These are phyloP conservation scores for Panellus pusillus DNA, from an alignment of 768 basidiomycete species.

Conservation along the genomic window DNA sequence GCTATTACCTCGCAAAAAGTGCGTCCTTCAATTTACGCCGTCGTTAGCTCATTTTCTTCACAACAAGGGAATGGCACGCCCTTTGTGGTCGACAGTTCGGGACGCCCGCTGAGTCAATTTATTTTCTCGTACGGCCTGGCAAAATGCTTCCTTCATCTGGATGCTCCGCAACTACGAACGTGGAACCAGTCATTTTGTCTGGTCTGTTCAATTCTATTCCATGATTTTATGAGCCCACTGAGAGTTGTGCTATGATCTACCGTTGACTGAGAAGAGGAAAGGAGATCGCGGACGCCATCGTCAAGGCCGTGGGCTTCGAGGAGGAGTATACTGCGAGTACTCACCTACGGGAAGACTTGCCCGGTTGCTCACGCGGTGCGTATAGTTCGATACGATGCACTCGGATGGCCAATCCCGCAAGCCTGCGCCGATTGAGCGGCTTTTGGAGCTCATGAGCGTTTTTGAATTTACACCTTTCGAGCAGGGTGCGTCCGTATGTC, in stretches of 20 bases:
- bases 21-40: slow-evolving; percentile 10
- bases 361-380: background rate
- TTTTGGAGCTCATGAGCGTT: slow-evolving; percentile 66
- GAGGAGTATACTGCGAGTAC: slow-evolving; percentile 66
- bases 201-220: slow-evolving; percentile 39
- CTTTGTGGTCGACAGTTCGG: slow-evolving; percentile 83
- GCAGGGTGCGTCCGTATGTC: slow-evolving; percentile 43
- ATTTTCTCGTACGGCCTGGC: slow-evolving; percentile 94
- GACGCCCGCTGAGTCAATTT: slow-evolving; percentile 91
- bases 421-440: slow-evolving; percentile 89
- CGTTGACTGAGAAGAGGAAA: slow-evolving; percentile 93
- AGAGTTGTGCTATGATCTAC: background rate
- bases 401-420: slow-evolving; percentile 95
- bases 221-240: background rate
- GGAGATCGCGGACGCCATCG: slow-evolving; percentile 86
- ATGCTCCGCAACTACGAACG: slow-evolving; percentile 86
- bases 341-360: no score
- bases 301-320: slow-evolving; percentile 74
- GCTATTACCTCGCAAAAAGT: slow-evolving; percentile 91
- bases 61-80: slow-evolving; percentile 70
- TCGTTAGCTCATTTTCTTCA: background rate
- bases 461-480: slow-evolving; percentile 93
- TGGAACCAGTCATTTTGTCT: slow-evolving; percentile 90
- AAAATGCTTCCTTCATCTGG: slow-evolving; percentile 93
- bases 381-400: slow-evolving; percentile 37